Conservation (phyloP, 352 stramenopile genomes). For the Pythium coloratum region DNA sequence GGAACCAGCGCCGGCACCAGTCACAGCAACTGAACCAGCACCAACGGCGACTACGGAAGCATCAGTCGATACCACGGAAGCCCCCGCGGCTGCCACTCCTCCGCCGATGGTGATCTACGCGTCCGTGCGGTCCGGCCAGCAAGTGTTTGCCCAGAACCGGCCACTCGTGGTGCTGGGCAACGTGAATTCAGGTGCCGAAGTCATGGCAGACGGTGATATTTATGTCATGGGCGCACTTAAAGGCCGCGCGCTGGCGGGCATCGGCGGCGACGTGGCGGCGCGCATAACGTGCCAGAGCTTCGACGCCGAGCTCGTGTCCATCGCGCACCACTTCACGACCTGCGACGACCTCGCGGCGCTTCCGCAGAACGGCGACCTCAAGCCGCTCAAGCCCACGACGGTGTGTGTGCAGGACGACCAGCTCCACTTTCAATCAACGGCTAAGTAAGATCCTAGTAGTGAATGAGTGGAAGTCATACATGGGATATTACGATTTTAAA, state of each 20-base stretch:
- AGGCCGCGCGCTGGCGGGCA: slow-evolving; percentile 82
- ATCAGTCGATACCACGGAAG: neutral
- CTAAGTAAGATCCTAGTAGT: neutral
- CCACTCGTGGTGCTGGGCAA: slow-evolving; percentile 84
- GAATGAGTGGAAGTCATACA: neutral
- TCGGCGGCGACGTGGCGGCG: slow-evolving; percentile 69
- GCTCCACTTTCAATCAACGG: slow-evolving; percentile 58
- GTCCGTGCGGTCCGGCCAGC: slow-evolving; percentile 85
- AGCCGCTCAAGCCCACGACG: slow-evolving; percentile 51
- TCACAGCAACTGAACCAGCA: neutral
- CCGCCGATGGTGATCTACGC: slow-evolving; percentile 67
- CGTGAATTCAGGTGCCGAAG: slow-evolving; percentile 86
- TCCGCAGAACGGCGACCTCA: slow-evolving; percentile 39
- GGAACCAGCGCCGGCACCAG: slow-evolving; percentile 7
- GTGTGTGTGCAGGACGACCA: slow-evolving; percentile 60
- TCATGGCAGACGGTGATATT: slow-evolving; percentile 86
- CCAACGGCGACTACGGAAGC: slow-evolving; percentile 6
- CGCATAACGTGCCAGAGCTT: slow-evolving; percentile 79
- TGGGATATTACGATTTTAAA: slow-evolving; percentile 1
- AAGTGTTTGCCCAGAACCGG: slow-evolving; percentile 82
- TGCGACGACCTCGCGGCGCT: slow-evolving; percentile 62
- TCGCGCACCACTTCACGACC: slow-evolving; percentile 90
- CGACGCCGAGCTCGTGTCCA: slow-evolving; percentile 89
- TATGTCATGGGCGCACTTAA: slow-evolving; percentile 81
- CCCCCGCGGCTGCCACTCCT: neutral